Conservation (phyloP, 768 basidiomycete species). For the Mycena vulgaris region DNA sequence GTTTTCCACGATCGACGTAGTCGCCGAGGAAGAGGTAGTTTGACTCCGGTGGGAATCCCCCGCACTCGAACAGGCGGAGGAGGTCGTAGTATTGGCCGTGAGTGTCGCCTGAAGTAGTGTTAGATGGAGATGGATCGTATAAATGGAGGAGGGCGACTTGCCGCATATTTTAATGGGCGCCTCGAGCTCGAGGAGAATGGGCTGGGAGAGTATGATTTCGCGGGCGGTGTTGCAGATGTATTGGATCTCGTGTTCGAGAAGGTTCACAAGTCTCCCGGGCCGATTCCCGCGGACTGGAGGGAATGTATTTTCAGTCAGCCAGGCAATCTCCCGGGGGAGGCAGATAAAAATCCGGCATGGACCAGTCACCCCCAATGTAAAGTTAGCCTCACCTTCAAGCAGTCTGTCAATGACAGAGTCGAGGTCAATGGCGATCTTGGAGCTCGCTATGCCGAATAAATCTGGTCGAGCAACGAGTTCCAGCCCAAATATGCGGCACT, state of each 20-base stretch:
- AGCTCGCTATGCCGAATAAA: too few species aligned
- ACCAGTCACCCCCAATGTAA: too few species aligned
- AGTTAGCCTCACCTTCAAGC: slow-evolving; percentile 85
- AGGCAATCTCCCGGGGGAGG: too few species aligned
- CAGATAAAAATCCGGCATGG: too few species aligned
- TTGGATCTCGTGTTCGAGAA: slow-evolving; percentile 99
- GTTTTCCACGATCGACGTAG: neutral
- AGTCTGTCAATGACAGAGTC: slow-evolving; percentile 99
- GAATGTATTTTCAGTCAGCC: too few species aligned
- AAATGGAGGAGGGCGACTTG: neutral
- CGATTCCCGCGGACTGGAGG: slow-evolving; percentile 93
- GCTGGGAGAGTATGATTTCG: slow-evolving; percentile 99
- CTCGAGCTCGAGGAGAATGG: slow-evolving; percentile 96
- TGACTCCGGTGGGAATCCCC: slow-evolving; percentile 17
- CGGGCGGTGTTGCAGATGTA: slow-evolving; percentile 98
- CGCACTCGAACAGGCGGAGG: slow-evolving; percentile 27
- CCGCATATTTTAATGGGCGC: slow-evolving; percentile 78
- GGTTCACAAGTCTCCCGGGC: slow-evolving; percentile 96
- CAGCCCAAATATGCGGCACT: too few species aligned
- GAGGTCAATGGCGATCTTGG: slow-evolving; percentile 93
- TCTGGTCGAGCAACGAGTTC: too few species aligned
- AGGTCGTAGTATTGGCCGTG: slow-evolving; percentile 33
- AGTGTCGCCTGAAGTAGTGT: slow-evolving; percentile 7
- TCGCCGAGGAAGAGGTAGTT: slow-evolving; percentile 33
- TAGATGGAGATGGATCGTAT: neutral